Conservation (phyloP, 2,329 filamentous ascomycete species). For the Peltaster fructicola region DNA sequence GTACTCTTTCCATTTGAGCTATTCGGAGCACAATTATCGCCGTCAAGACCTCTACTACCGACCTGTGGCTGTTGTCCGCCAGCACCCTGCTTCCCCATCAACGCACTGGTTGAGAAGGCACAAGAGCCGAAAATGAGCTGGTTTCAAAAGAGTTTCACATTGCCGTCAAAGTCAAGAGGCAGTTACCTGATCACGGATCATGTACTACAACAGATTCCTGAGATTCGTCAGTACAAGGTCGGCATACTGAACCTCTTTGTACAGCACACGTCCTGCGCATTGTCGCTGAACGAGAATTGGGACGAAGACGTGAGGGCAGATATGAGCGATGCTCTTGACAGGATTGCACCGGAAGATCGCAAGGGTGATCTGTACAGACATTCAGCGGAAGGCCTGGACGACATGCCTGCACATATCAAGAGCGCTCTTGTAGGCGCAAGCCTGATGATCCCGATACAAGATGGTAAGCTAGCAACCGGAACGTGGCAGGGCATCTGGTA, state of each 20-base stretch:
- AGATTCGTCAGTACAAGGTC: conserved; percentile 67
- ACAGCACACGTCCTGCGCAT: conserved; percentile 83
- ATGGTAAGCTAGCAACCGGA: conserved; percentile 56
- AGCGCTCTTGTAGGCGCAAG: conserved; percentile 75
- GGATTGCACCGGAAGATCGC: conserved; percentile 67
- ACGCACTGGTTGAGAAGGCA: too few relatives aligned
- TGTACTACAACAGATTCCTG: conserved; percentile 53
- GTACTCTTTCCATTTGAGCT: conserved; percentile 17
- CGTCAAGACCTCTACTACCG: conserved; percentile 12
- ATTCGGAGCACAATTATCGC: conserved; percentile 15
- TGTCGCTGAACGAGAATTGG: conserved; percentile 86
- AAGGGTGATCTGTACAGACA: conserved; percentile 58
- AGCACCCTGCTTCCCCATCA: conserved; percentile 10
- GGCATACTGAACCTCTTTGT: conserved; percentile 79
- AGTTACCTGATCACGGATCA: conserved; percentile 78
- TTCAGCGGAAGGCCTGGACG: conserved; percentile 69
- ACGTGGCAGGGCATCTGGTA: conserved; percentile 92
- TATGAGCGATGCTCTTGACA: conserved; percentile 86
- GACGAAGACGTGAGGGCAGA: conserved; percentile 73
- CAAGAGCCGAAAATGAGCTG: conserved; percentile 43
- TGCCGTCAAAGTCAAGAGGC: conserved; percentile 61
- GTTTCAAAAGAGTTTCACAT: conserved; percentile 69
- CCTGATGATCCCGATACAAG: conserved; percentile 75
- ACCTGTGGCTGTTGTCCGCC: conserved; percentile 19
- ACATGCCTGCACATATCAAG: conserved; percentile 98